phyloP scores from a whole-genome alignment of 495 filamentous ascomycete genomes.

The Aspergillus carlsbadensis region DNA sequence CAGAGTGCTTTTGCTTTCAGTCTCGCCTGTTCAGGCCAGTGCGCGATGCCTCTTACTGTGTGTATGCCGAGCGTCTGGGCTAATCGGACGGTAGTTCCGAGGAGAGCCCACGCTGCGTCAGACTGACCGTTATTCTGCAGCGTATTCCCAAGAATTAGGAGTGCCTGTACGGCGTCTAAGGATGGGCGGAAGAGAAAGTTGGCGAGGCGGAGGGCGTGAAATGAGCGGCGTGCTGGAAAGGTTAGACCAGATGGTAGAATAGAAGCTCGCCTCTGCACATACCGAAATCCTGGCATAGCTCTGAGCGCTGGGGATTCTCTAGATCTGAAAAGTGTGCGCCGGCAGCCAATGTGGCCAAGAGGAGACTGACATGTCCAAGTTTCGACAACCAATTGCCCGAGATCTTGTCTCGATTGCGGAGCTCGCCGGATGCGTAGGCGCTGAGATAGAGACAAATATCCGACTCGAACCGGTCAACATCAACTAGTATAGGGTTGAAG shows the following conservation, averaged over 20 bases:
- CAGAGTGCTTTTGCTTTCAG: slow-evolving; percentile 27
- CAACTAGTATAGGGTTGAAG: slow-evolving; percentile 50
- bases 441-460: slow-evolving; percentile 47
- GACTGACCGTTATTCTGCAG: slow-evolving; percentile 50
- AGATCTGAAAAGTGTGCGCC: slow-evolving; percentile 52
- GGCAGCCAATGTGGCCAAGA: slow-evolving; percentile 51
- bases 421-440: slow-evolving; percentile 31
- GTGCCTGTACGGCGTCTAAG: slow-evolving; percentile 38
- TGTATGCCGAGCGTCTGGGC: slow-evolving; percentile 47
- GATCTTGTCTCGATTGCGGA: slow-evolving; percentile 18
- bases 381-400: slow-evolving; percentile 31
- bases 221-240: slow-evolving; percentile 30
- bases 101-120: slow-evolving; percentile 47
- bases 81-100: slow-evolving; percentile 44
- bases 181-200: slow-evolving; percentile 49
- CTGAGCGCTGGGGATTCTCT: slow-evolving; percentile 28
- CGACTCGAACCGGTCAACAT: slow-evolving; percentile 47
- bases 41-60: slow-evolving; percentile 24
- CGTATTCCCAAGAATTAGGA: slow-evolving; percentile 48
- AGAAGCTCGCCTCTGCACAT: not conserved
- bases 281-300: slow-evolving; percentile 35
- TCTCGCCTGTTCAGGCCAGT: slow-evolving; percentile 28
- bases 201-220: slow-evolving; percentile 40
- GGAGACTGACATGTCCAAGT: slow-evolving; percentile 37
- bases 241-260: not conserved